Percentiles rank a stretch among this genome's conserved stretches.
These are phyloP conservation scores for Paramecium biaurelia DNA, from an alignment of 73 alveolate genomes.

Conservation along the genomic window DNA sequence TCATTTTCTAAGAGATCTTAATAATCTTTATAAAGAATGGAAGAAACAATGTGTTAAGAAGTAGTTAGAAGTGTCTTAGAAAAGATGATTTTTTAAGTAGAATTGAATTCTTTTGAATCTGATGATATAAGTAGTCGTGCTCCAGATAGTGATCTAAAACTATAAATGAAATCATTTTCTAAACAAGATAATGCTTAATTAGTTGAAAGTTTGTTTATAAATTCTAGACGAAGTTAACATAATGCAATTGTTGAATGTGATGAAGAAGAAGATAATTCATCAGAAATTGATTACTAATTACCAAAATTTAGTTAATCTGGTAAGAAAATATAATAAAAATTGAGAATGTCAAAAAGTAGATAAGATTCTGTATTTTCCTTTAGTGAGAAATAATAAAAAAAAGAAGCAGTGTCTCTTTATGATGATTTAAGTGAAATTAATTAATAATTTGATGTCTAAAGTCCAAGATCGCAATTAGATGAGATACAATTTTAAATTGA, in stretches of 20 bases:
- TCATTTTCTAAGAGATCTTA: neutral
- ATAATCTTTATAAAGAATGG: constrained; percentile 40
- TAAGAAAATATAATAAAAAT: neutral
- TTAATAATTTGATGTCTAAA: neutral
- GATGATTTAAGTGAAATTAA: constrained; percentile 51
- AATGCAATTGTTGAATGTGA: constrained; percentile 28
- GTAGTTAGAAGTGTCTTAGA: constrained; percentile 27
- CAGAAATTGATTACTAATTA: constrained; percentile 13
- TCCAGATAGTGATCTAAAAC: constrained; percentile 42
- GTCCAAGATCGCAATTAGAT: neutral
- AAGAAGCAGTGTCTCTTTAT: constrained; percentile 4
- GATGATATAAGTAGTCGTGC: constrained; percentile 40
- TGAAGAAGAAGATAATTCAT: neutral
- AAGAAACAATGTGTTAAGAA: constrained; percentile 26
- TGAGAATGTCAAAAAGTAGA: constrained; percentile 23
- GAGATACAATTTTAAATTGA: constrained; percentile 3
- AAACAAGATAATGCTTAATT: constrained; percentile 17
- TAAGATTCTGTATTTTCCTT: constrained; percentile 49
- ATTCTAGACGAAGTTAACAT: constrained; percentile 19
- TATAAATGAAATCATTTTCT: constrained; percentile 15
- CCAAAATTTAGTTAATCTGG: constrained; percentile 25
- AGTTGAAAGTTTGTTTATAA: constrained; percentile 38
- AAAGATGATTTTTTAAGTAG: constrained; percentile 1
- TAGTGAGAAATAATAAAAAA: constrained; percentile 1
- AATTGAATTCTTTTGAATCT: constrained; percentile 13